Evolutionary conservation across 2,329 filamentous ascomycete species (phyloP).

Genomic region (Periglandula ipomoeae): DNA sequence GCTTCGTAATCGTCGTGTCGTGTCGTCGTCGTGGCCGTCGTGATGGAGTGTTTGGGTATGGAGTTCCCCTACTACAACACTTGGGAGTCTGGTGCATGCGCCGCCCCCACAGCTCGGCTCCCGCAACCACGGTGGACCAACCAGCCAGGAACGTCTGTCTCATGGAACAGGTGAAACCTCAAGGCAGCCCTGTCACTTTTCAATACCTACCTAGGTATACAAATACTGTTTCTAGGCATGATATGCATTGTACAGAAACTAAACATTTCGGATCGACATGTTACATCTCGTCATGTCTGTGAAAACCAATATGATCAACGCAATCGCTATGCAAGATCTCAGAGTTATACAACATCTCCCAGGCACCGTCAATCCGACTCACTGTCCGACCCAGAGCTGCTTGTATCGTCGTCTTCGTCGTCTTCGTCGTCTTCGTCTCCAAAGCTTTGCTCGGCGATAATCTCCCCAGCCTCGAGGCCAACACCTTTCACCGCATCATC

Average conservation of each 20-base stretch:
- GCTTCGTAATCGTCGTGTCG: background rate
- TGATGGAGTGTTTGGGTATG: background rate
- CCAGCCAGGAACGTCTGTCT: too few relatives aligned
- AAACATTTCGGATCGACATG: too few relatives aligned
- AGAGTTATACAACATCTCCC: background rate
- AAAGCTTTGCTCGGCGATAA: conserved; percentile 30
- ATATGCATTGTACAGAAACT: too few relatives aligned
- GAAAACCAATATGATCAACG: background rate
- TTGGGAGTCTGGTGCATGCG: background rate
- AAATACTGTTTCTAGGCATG: too few relatives aligned
- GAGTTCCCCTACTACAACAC: too few relatives aligned
- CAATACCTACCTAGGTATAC: too few relatives aligned
- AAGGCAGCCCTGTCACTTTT: too few relatives aligned
- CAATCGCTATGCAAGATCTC: background rate
- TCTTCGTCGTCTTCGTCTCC: conserved; percentile 24
- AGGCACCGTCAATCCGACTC: conserved; percentile 11
- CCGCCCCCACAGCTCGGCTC: background rate
- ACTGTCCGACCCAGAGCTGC: conserved; percentile 33
- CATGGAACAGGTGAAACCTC: too few relatives aligned
- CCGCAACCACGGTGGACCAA: too few relatives aligned
- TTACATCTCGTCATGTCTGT: too few relatives aligned
- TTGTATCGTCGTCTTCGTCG: conserved; percentile 26
- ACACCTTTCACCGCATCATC: conserved; percentile 7
- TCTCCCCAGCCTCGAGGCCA: conserved; percentile 22
- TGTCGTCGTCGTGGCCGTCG: background rate